Base-by-base conservation (phyloP, 495 filamentous ascomycete species). In the Apiosordaria backusii region DNA sequence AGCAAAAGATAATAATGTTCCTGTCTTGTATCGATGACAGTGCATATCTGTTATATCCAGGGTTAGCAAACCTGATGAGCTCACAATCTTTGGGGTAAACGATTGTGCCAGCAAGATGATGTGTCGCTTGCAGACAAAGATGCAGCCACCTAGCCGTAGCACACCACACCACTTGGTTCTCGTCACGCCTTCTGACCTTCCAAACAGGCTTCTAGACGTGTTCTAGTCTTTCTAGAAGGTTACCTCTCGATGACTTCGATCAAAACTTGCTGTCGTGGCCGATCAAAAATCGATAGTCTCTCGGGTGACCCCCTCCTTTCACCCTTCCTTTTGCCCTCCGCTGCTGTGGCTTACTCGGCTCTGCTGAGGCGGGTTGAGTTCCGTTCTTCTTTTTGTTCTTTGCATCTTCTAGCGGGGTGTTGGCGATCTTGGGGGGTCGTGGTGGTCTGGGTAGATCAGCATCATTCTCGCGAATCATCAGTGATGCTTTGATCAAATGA, bases 201-300 rank as follows among this genome's bases (percentile, higher is more conserved):
- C 24, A 59, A 55, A 18, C 53, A 57, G 52, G 53, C 64, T 69
- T 67, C 68, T 61, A 69, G 67, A 61, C 50, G 63, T 10, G 29
- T 63, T 69, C 67, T 63, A 69, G 67, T 57, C 24, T 55, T 61
- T 61, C 59, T 61, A 61, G 59, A 61, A 61, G 59, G 27, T 22
- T 15, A 15, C 35, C 16, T 45, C 27, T 29, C 27, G 27, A 29
- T 29, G 27, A 7, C 27, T 29, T 29, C 21, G 55, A 23, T 27
- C 4, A 59, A n/a, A 21, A 13, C 19, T 45, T 50, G 23, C 10
- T 23, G 45, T 15, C 19, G 18, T 24, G 25, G 65, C 13, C 60
- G 50, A 62, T 61, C 64, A 24, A 45, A n/a, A 26, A 45, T 57
- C 65, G 60, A 67, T 58, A 62, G 50, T n/a, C 5, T 16, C 53